Evolutionary conservation across 1,139 yeast species (phyloP).

Genomic region (Blastobotrys buckinghamii): DNA sequence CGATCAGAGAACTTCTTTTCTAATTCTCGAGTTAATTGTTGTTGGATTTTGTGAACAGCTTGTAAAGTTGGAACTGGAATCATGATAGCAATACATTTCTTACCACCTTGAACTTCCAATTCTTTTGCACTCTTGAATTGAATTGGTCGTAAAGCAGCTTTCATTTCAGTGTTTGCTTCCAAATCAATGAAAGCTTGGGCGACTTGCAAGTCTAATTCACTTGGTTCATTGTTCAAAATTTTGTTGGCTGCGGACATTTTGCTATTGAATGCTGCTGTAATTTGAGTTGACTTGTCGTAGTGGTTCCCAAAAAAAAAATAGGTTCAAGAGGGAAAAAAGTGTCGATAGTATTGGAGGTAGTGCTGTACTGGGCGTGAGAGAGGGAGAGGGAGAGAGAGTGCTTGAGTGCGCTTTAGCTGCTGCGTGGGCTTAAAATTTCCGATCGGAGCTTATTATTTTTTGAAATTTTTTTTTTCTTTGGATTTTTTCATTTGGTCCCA

Average conservation of each 20-base stretch:
- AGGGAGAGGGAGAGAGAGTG: too few relatives aligned
- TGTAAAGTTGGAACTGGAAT: conserved; percentile 95
- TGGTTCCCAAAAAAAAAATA: too few relatives aligned
- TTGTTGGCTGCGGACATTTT: conserved; percentile 94
- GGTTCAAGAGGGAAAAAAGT: too few relatives aligned
- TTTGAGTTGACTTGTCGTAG: too few relatives aligned
- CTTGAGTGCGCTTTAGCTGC: too few relatives aligned
- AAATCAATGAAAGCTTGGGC: conserved; percentile 98
- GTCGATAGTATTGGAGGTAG: too few relatives aligned
- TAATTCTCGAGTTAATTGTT: conserved; percentile 92
- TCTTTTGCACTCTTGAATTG: conserved; percentile 99
- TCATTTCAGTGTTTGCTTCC: conserved; percentile 92
- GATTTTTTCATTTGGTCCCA: too few relatives aligned
- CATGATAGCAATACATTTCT: conserved; percentile 96
- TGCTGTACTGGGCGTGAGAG: too few relatives aligned
- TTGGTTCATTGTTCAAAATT: conserved; percentile 68
- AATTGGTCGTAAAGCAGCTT: conserved; percentile 97
- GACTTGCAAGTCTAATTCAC: conserved; percentile 98
- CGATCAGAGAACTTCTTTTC: conserved; percentile 99
- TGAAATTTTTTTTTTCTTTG: too few relatives aligned
- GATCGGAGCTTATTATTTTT: too few relatives aligned
- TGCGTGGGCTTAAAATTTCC: too few relatives aligned
- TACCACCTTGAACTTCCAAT: conserved; percentile 96
- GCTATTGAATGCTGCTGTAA: background rate
- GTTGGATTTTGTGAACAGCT: conserved; percentile 95